phyloP scores from a whole-genome alignment of 2,329 filamentous ascomycete genomes.

The Sarocladium oryzae region DNA sequence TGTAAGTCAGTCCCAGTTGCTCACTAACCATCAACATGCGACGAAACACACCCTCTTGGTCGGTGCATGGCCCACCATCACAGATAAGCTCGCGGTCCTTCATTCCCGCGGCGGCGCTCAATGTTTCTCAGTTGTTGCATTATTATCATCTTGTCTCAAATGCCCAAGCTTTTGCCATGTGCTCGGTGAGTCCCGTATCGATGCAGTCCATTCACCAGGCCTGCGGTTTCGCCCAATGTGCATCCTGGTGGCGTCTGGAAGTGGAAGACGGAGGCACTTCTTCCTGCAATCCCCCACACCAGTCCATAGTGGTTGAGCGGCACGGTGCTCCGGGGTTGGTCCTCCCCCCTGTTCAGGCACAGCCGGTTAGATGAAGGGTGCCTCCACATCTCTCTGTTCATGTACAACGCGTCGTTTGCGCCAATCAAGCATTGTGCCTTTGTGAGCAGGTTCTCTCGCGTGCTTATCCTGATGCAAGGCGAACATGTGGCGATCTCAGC shows the following conservation, averaged over 20 bases:
- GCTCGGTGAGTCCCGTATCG: neutral
- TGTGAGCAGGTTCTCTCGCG: neutral
- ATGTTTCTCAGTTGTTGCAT: neutral
- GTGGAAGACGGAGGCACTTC: neutral
- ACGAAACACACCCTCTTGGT: neutral
- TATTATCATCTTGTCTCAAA: neutral
- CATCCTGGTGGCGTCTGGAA: neutral
- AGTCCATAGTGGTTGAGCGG: slow-evolving; percentile 3
- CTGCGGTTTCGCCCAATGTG: neutral
- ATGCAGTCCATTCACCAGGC: neutral
- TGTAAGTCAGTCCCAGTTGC: neutral
- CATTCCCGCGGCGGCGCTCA: neutral
- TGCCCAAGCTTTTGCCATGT: neutral
- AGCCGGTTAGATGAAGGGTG: slow-evolving; percentile 1
- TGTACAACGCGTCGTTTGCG: neutral
- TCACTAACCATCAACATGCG: slow-evolving; percentile 2
- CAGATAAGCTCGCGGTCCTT: neutral
- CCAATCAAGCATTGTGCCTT: neutral
- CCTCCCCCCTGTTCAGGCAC: slow-evolving; percentile 4
- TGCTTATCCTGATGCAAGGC: neutral
- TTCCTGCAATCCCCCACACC: neutral
- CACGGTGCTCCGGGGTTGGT: slow-evolving; percentile 4
- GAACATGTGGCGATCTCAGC: neutral
- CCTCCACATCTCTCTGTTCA: neutral
- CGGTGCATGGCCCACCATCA: neutral